These are phyloP conservation scores for Neurospora sublineolata DNA, from an alignment of 495 filamentous ascomycete genomes.

Conservation along the genomic window DNA sequence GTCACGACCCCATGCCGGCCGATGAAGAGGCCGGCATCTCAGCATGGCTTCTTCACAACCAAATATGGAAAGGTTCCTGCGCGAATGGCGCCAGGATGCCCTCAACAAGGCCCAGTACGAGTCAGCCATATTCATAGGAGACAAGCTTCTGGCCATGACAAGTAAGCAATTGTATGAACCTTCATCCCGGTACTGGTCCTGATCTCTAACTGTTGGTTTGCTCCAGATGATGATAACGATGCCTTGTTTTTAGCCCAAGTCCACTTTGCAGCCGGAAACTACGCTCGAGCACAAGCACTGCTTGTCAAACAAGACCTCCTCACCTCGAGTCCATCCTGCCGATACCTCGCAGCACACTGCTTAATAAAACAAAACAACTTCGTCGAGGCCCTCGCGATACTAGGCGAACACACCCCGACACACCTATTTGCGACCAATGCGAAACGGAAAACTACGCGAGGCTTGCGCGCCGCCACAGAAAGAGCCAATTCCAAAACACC, in stretches of 20 bases:
- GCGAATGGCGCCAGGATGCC: constrained; percentile 87
- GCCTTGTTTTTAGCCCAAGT: constrained; percentile 91
- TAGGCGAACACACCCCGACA: constrained; percentile 84
- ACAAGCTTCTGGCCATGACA: constrained; percentile 90
- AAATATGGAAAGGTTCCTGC: constrained; percentile 79
- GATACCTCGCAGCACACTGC: constrained; percentile 87
- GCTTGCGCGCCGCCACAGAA: constrained; percentile 29
- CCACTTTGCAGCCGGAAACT: constrained; percentile 89
- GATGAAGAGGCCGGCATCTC: not conserved
- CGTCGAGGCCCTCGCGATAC: constrained; percentile 74
- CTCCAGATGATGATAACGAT: constrained; percentile 64
- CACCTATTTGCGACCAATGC: constrained; percentile 63
- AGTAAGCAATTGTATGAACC: constrained; percentile 40
- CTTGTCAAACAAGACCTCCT: constrained; percentile 78
- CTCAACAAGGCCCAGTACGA: constrained; percentile 90
- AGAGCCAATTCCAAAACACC: constrained; percentile 34
- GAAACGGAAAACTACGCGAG: constrained; percentile 41
- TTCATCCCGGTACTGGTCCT: not conserved
- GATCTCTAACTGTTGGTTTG: not conserved
- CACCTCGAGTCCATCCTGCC: constrained; percentile 67
- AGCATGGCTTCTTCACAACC: constrained; percentile 16
- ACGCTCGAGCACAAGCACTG: constrained; percentile 75
- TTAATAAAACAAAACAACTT: constrained; percentile 81
- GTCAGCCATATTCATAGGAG: constrained; percentile 87
- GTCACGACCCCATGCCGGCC: not conserved